A percentile compares a stretch with the other conserved stretches of the same genome.
Evolutionary conservation across 2,329 filamentous ascomycete genomes (phyloP).

Genomic region (Diaporthe ilicicola): DNA sequence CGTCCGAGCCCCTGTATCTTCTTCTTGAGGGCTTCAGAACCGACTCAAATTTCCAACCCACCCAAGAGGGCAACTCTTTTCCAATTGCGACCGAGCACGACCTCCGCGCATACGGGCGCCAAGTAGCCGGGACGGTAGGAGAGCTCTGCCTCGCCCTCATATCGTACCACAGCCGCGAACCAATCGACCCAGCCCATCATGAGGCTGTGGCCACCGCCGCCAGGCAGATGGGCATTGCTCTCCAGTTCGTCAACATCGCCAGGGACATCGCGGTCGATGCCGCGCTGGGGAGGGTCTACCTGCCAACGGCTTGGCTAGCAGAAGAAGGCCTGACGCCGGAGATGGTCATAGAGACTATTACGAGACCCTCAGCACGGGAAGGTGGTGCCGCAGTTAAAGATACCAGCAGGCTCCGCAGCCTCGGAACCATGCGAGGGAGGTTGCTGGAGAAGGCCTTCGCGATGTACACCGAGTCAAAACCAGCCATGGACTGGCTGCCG

Average conservation of each 20-base stretch:
- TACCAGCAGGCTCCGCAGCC: not conserved
- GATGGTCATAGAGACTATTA: slow-evolving; percentile 62
- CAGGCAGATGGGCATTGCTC: slow-evolving; percentile 73
- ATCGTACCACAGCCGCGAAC: slow-evolving; percentile 60
- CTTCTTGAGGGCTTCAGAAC: slow-evolving; percentile 75
- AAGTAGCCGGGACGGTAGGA: slow-evolving; percentile 77
- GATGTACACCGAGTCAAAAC: slow-evolving; percentile 63
- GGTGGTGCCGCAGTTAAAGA: not conserved
- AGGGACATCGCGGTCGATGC: slow-evolving; percentile 77
- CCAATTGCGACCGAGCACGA: slow-evolving; percentile 68
- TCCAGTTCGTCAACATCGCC: slow-evolving; percentile 83
- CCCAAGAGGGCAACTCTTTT: slow-evolving; percentile 40
- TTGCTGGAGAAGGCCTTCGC: slow-evolving; percentile 69
- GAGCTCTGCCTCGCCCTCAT: slow-evolving; percentile 74
- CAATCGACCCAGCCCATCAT: slow-evolving; percentile 42
- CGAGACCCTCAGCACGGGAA: slow-evolving; percentile 34
- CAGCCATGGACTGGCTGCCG: slow-evolving; percentile 69
- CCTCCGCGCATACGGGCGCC: slow-evolving; percentile 69
- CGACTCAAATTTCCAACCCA: slow-evolving; percentile 64
- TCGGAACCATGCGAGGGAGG: slow-evolving; percentile 57
- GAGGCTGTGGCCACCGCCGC: slow-evolving; percentile 63
- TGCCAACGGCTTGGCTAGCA: slow-evolving; percentile 71
- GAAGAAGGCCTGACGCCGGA: slow-evolving; percentile 62
- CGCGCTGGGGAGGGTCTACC: slow-evolving; percentile 70
- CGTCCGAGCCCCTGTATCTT: slow-evolving; percentile 67